phyloP scores from a whole-genome alignment of 2,329 filamentous ascomycete genomes.

The Epichloe aotearoae region DNA sequence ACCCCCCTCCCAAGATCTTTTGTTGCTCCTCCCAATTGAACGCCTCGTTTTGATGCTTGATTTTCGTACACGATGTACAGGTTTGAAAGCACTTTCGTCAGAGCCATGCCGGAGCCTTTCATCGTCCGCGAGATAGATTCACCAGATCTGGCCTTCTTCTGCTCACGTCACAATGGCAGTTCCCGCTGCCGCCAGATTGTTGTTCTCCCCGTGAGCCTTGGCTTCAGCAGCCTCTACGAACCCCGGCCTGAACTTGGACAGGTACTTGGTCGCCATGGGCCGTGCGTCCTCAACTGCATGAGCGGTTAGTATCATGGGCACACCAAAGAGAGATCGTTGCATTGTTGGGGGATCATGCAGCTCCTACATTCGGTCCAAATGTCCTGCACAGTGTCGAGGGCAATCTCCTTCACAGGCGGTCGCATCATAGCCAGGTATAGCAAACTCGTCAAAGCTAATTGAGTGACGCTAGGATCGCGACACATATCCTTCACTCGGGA shows the following conservation, averaged over 20 bases:
- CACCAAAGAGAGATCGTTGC: background rate
- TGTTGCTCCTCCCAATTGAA: background rate
- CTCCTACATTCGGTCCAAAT: conserved; percentile 54
- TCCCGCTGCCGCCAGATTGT: conserved; percentile 10
- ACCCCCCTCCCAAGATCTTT: background rate
- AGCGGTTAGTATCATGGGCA: background rate
- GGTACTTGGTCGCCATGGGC: conserved; percentile 48
- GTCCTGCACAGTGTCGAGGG: conserved; percentile 51
- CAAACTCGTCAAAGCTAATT: conserved; percentile 49
- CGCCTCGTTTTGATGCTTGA: background rate
- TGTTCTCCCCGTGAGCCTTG: conserved; percentile 11
- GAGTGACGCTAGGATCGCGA: conserved; percentile 51
- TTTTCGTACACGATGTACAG: background rate
- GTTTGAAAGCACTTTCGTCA: background rate
- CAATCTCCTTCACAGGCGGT: conserved; percentile 48
- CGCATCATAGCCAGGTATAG: conserved; percentile 56
- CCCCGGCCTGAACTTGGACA: conserved; percentile 45
- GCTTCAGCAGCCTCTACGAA: conserved; percentile 27
- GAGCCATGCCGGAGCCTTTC: background rate
- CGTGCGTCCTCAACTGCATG: conserved; percentile 46
- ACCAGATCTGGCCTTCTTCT: no score
- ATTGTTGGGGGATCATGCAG: background rate
- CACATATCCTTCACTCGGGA: conserved; percentile 57
- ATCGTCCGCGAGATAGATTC: no score
- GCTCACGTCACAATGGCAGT: conserved; percentile 20